Percentiles rank a stretch among this genome's conserved stretches.
These are phyloP conservation scores for Luvunga scandens DNA, from an alignment of 345 rosid species.

Conservation along the genomic window DNA sequence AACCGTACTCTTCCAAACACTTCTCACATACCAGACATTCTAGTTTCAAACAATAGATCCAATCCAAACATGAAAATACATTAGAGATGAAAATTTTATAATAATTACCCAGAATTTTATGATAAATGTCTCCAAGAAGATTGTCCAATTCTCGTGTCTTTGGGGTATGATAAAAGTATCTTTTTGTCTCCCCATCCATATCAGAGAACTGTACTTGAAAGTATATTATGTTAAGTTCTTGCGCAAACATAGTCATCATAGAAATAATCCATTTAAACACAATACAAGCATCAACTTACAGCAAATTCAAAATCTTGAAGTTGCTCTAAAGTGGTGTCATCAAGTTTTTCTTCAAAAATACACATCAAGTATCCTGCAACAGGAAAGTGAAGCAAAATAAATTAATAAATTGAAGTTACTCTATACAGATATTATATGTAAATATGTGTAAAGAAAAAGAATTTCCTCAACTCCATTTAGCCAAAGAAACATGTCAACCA, in stretches of 20 bases:
- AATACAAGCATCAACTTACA: slow-evolving; percentile 41
- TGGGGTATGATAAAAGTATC: slow-evolving; percentile 80
- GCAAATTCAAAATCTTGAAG: slow-evolving; percentile 70
- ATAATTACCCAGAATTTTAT: slow-evolving; percentile 71
- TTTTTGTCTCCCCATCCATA: slow-evolving; percentile 61
- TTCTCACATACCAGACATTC: not conserved
- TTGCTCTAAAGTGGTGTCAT: slow-evolving; percentile 46
- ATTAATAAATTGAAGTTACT: not conserved
- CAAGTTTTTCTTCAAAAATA: slow-evolving; percentile 70
- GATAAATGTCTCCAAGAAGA: slow-evolving; percentile 93
- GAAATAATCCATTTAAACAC: not conserved
- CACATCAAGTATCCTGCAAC: slow-evolving; percentile 84
- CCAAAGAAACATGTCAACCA: not conserved
- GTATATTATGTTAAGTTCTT: slow-evolving; percentile 8
- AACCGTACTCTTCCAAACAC: not conserved
- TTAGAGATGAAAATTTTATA: not conserved
- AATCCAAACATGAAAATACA: not conserved
- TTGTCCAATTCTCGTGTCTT: slow-evolving; percentile 86
- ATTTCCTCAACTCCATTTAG: not conserved
- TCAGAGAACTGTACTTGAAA: slow-evolving; percentile 61
- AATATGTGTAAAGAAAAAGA: not conserved
- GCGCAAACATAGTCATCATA: not conserved
- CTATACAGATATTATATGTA: not conserved
- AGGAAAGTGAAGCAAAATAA: slow-evolving; percentile 6
- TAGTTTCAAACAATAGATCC: not conserved